Percentiles rank a stretch among this genome's conserved stretches.
These are phyloP conservation scores for Dipodascus albidus DNA, from an alignment of 805 yeast species.

Conservation along the genomic window DNA sequence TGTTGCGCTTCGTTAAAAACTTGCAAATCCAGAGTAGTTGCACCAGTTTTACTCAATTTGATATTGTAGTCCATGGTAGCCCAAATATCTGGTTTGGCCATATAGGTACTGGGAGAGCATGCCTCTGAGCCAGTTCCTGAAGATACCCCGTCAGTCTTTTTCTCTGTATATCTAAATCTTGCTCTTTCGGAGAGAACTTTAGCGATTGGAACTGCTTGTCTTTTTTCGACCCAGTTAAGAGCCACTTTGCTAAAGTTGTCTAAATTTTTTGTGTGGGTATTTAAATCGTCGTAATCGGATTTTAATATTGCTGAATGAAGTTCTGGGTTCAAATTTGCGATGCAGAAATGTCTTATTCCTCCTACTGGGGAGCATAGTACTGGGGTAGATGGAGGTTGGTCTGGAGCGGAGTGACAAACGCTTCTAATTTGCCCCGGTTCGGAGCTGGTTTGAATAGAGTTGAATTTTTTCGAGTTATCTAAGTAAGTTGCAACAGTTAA, in stretches of 20 bases:
- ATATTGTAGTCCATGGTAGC: conserved; percentile 27
- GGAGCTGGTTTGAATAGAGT: conserved; percentile 24
- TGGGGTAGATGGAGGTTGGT: conserved; percentile 7
- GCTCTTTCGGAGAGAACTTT: conserved; percentile 17
- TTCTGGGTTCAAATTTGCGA: conserved; percentile 9
- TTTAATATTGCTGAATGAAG: conserved; percentile 7
- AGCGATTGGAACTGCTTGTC: conserved; percentile 20
- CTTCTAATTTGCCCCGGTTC: conserved; percentile 31
- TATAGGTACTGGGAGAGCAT: conserved; percentile 3
- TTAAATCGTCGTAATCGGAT: conserved; percentile 4
- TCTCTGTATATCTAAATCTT: conserved; percentile 13
- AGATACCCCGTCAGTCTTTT: not conserved
- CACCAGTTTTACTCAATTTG: conserved; percentile 7
- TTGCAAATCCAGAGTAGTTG: not conserved
- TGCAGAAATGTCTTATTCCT: conserved; percentile 25
- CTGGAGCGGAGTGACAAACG: conserved; percentile 8
- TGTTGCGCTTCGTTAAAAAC: not conserved
- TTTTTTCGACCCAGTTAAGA: conserved; percentile 25
- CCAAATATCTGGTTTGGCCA: conserved; percentile 20
- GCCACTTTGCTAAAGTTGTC: conserved; percentile 19
- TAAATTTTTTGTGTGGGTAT: conserved; percentile 2
- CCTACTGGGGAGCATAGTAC: conserved; percentile 28
- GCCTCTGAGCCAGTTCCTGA: not conserved
- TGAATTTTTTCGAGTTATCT: conserved; percentile 28
- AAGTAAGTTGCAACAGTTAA: conserved; percentile 19